Base-by-base conservation (phyloP, 1,284 basidiomycete genomes). In the Exobasidium rhododendri region DNA sequence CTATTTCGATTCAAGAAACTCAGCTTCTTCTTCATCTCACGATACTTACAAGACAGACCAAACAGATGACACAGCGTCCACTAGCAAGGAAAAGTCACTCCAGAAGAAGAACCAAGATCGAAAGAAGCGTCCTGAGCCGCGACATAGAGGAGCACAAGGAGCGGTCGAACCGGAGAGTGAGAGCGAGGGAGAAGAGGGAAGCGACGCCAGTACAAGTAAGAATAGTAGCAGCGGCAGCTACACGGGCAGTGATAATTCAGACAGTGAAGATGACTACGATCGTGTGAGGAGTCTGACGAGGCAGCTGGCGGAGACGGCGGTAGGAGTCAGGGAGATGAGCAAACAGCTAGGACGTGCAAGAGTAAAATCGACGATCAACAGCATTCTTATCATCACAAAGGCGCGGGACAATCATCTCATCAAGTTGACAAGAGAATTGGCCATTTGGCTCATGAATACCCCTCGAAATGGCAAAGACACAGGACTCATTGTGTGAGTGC, bases 251-350 rank as follows among this genome's bases (percentile, higher is more conserved):
- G 60, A 59, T 7, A 55, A 28, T 29, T 7, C 7, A 40, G 35
- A 40, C 17, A 87, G 88, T 32, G 87, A 88, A n/a, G 86, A 86
- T 47, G 86, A 85, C 61, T 85, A 85, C 1, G 84, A 85, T 58
- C 54, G 81, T 73, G 62, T 94, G 86, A 68, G 75, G 28, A 75
- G 69, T 76, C 82, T 97, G 70, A 97, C 96, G 2, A 88, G 87
- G 73, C 92, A 94, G 77, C 84, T 99, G 17, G 96, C 94, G 6
- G 94, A 94, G 82, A 99, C 94, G 14, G 96, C 94, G 14, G 91
- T 94, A 26, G 90, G 92, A 46, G 94, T 98, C 28, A 86, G 94
- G 56, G 96, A 98, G 82, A 94, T 97, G 91, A 94, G 92, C 86
- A 96, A 96, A 81, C 92, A 97, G 82, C 88, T 99, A 40, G 93